These are phyloP conservation scores for Phyllosticta citrichinensis DNA, from an alignment of 2,329 filamentous ascomycete species.

Conservation along the genomic window DNA sequence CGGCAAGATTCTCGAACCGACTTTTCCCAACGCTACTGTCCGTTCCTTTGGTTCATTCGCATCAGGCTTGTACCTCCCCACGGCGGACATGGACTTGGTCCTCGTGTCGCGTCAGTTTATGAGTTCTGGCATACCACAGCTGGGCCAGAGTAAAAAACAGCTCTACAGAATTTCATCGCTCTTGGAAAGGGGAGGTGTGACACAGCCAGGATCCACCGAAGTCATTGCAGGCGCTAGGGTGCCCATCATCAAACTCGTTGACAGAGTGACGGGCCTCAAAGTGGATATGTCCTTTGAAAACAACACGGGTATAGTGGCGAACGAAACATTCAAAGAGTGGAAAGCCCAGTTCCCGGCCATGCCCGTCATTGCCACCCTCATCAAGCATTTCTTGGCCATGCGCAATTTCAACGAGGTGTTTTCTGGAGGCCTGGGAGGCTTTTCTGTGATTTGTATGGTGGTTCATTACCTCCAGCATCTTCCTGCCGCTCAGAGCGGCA, in stretches of 20 bases:
- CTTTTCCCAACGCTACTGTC: constrained; percentile 53
- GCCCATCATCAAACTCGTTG: constrained; percentile 84
- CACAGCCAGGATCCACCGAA: constrained; percentile 49
- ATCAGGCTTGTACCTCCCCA: constrained; percentile 63
- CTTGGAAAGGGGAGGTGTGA: constrained; percentile 47
- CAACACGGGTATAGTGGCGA: constrained; percentile 65
- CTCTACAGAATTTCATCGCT: constrained; percentile 55
- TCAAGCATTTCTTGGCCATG: constrained; percentile 91
- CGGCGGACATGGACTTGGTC: constrained; percentile 90
- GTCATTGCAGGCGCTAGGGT: constrained; percentile 70
- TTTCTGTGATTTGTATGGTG: constrained; percentile 87
- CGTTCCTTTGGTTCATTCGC: constrained; percentile 88
- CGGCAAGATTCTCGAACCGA: constrained; percentile 37
- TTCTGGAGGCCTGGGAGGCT: constrained; percentile 84
- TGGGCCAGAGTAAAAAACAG: constrained; percentile 39
- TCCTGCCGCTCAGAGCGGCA: constrained; percentile 56
- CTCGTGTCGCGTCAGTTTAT: constrained; percentile 57
- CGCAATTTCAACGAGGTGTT: constrained; percentile 85
- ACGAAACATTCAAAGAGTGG: constrained; percentile 73
- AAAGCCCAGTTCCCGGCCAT: constrained; percentile 70
- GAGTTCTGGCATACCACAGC: constrained; percentile 36
- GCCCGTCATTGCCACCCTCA: constrained; percentile 72
- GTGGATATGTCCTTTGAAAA: constrained; percentile 97
- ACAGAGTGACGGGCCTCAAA: constrained; percentile 64
- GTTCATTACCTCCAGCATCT: constrained; percentile 78